Percentiles rank a stretch among this genome's conserved stretches.
Conservation (phyloP, 805 yeast genomes). For the Saccharomycopsis sp. region DNA sequence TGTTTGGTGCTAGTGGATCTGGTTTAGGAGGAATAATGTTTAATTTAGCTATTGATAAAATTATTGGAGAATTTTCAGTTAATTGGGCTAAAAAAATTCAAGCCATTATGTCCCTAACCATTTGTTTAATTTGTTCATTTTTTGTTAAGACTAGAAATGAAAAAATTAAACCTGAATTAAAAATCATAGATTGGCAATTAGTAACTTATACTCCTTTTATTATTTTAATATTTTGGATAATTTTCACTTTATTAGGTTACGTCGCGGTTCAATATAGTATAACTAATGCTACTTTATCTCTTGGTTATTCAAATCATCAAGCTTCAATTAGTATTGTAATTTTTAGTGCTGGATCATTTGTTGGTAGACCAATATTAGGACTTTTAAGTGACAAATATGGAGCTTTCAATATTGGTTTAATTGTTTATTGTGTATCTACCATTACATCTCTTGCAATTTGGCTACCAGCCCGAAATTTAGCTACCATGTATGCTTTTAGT, state of each 20-base stretch:
- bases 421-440: conserved; percentile 27
- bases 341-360: conserved; percentile 44
- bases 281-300: conserved; percentile 47
- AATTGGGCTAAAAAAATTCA: conserved; percentile 29
- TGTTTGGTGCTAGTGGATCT: conserved; percentile 30
- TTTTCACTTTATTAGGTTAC: conserved; percentile 48
- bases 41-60: conserved; percentile 27
- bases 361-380: conserved; percentile 51
- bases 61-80: conserved; percentile 24
- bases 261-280: conserved; percentile 47
- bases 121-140: conserved; percentile 26
- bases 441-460: conserved; percentile 35
- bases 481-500: conserved; percentile 44
- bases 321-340: conserved; percentile 49
- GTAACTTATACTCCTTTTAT: conserved; percentile 32
- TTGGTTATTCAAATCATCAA: conserved; percentile 50
- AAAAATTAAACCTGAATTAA: conserved; percentile 27
- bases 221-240: conserved; percentile 32
- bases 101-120: conserved; percentile 27
- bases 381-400: conserved; percentile 40
- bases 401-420: conserved; percentile 34
- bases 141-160: conserved; percentile 30
- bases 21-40: conserved; percentile 37
- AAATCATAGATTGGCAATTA: conserved; percentile 33
- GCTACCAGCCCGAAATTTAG: conserved; percentile 47